These are phyloP conservation scores for Camptophora hylomeconis DNA, from an alignment of 2,329 filamentous ascomycete genomes.

Conservation along the genomic window DNA sequence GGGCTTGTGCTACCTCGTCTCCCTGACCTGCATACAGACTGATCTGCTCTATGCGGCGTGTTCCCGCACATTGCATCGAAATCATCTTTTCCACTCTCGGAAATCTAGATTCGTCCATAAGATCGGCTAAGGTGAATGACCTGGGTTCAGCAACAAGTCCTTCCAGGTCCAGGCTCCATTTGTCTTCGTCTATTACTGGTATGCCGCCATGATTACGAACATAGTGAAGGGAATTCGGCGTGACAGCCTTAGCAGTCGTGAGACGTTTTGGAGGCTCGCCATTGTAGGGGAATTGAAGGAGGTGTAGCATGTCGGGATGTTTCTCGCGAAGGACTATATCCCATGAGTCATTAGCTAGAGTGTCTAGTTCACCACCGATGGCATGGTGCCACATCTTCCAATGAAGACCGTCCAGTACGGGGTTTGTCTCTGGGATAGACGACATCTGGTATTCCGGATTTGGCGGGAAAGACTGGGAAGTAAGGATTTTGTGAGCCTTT, in stretches of 20 bases:
- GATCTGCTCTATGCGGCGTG: constrained; percentile 57
- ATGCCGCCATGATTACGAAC: constrained; percentile 62
- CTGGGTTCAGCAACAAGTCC: constrained; percentile 49
- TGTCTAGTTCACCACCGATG: constrained; percentile 31
- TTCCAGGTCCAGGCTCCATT: constrained; percentile 42
- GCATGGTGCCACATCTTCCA: constrained; percentile 49
- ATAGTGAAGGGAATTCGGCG: constrained; percentile 50
- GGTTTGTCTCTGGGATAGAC: constrained; percentile 44
- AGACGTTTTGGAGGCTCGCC: constrained; percentile 49
- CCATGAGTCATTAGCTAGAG: constrained; percentile 47
- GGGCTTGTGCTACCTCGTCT: constrained; percentile 40
- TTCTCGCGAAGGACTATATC: constrained; percentile 43
- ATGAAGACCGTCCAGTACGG: constrained; percentile 41
- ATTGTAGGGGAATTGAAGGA: constrained; percentile 52
- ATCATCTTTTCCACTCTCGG: constrained; percentile 46
- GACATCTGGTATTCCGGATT: constrained; percentile 44
- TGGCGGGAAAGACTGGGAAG: constrained; percentile 36
- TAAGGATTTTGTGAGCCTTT: constrained; percentile 42
- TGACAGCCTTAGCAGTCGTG: constrained; percentile 42
- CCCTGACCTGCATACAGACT: constrained; percentile 52
- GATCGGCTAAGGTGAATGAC: constrained; percentile 43
- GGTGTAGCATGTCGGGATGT: constrained; percentile 46
- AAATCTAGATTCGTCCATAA: constrained; percentile 48
- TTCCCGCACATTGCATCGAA: constrained; percentile 57
- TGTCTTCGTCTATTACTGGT: constrained; percentile 47